phyloP scores from a whole-genome alignment of 768 basidiomycete species.

The Leucocoprinus leucothites region DNA sequence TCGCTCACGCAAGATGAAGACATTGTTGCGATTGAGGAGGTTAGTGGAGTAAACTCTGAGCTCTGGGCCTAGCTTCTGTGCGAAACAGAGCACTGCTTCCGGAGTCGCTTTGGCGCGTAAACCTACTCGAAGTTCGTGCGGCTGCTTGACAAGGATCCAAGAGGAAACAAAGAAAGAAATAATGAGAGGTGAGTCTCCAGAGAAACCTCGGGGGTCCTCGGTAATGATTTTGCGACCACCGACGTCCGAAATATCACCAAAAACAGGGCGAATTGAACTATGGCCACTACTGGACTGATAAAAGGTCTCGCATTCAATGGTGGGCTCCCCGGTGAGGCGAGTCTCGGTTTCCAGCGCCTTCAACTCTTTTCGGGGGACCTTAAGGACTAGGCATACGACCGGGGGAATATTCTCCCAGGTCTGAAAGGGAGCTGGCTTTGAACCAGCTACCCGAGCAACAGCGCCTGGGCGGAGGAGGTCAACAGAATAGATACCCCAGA shows the following conservation, averaged over 20 bases:
- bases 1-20: conserved; percentile 28
- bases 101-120: conserved; percentile 27
- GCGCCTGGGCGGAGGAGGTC: not conserved
- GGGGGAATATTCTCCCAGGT: conserved; percentile 29
- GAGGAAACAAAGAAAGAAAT: conserved; percentile 32
- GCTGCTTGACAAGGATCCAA: conserved; percentile 25
- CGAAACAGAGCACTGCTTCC: conserved; percentile 6
- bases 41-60: conserved; percentile 26
- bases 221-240: conserved; percentile 18
- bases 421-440: conserved; percentile 17
- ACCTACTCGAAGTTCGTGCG: conserved; percentile 19
- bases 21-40: conserved; percentile 26
- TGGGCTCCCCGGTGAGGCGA: conserved; percentile 26
- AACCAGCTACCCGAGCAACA: conserved; percentile 11
- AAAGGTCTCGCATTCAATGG: conserved; percentile 33
- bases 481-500: conserved; percentile 35
- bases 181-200: conserved; percentile 31
- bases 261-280: conserved; percentile 28
- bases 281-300: conserved; percentile 26
- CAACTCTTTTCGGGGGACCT: conserved; percentile 30
- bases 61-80: conserved; percentile 22
- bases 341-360: conserved; percentile 22
- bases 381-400: conserved; percentile 31
- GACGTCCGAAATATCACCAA: conserved; percentile 24
- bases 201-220: conserved; percentile 30